Percentiles rank a stretch among this genome's conserved stretches.
These are phyloP conservation scores for Cyclotella sp. DNA, from an alignment of 108 stramenopile species.

Conservation along the genomic window DNA sequence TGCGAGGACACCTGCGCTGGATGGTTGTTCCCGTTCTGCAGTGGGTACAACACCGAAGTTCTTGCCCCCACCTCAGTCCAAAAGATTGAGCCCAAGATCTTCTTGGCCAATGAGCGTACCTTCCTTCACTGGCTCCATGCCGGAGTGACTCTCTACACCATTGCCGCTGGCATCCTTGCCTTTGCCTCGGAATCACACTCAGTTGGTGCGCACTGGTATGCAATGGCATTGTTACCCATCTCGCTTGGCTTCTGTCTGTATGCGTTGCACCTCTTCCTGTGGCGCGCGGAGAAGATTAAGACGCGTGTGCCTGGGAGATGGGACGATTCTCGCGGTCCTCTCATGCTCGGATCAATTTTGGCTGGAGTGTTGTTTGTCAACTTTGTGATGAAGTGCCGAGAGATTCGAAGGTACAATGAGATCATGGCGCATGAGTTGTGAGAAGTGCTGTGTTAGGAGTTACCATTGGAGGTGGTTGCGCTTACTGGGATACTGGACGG, in stretches of 20 bases:
- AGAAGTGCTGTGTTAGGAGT: neutral
- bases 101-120: slow-evolving; percentile 98
- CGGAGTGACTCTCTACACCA: slow-evolving; percentile 81
- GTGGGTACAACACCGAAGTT: slow-evolving; percentile 63
- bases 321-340: slow-evolving; percentile 91
- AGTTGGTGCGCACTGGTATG: slow-evolving; percentile 76
- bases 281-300: slow-evolving; percentile 87
- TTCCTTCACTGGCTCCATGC: slow-evolving; percentile 95
- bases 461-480: no score
- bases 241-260: slow-evolving; percentile 83
- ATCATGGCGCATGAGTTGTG: slow-evolving; percentile 5
- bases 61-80: slow-evolving; percentile 90
- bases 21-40: slow-evolving; percentile 86
- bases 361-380: slow-evolving; percentile 73
- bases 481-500: no score
- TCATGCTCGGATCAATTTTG: slow-evolving; percentile 71
- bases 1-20: slow-evolving; percentile 59
- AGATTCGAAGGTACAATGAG: slow-evolving; percentile 44
- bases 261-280: slow-evolving; percentile 82
- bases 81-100: slow-evolving; percentile 97
- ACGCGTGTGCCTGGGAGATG: slow-evolving; percentile 87
- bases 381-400: slow-evolving; percentile 69
- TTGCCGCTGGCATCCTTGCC: slow-evolving; percentile 85
- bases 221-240: slow-evolving; percentile 79
- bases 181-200: slow-evolving; percentile 70